Evolutionary conservation across 2,329 filamentous ascomycete species (phyloP).

Genomic region (Chaetomiaceae sp.): DNA sequence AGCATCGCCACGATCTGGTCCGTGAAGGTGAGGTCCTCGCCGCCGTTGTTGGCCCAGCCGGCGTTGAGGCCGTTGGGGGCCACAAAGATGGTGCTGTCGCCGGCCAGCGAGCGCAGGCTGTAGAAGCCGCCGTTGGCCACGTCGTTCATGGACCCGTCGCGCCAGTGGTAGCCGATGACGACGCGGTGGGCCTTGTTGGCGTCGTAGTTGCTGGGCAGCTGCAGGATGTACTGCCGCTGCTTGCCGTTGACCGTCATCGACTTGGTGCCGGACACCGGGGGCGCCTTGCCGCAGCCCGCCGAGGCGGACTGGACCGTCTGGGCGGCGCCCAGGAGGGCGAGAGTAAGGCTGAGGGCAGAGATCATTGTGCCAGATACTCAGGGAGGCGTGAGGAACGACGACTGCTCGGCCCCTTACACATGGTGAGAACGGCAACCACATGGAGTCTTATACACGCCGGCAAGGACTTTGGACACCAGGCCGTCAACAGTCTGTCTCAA

Average conservation of each 20-base stretch:
- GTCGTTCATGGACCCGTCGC: slow-evolving; percentile 36
- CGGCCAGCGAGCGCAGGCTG: slow-evolving; percentile 34
- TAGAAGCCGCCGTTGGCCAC: slow-evolving; percentile 37
- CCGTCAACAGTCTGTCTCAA: background rate
- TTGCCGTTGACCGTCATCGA: slow-evolving; percentile 36
- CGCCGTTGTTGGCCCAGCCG: slow-evolving; percentile 42
- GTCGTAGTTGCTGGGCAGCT: slow-evolving; percentile 33
- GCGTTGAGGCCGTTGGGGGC: slow-evolving; percentile 41
- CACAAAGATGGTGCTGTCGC: slow-evolving; percentile 40
- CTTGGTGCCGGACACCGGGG: slow-evolving; percentile 28
- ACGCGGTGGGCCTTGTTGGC: slow-evolving; percentile 35
- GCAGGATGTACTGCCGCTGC: slow-evolving; percentile 37
- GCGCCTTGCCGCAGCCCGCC: slow-evolving; percentile 35
- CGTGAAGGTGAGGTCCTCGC: slow-evolving; percentile 40
- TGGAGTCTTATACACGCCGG: background rate
- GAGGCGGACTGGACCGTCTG: slow-evolving; percentile 12
- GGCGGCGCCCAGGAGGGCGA: slow-evolving; percentile 6
- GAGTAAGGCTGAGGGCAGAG: slow-evolving; percentile 4
- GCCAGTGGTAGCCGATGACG: slow-evolving; percentile 40
- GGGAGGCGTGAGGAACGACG: background rate
- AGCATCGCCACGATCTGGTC: slow-evolving; percentile 37
- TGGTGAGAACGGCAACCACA: background rate
- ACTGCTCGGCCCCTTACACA: background rate
- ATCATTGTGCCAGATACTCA: slow-evolving; percentile 3
- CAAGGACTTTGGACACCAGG: background rate